Evolutionary conservation across 257 asterid genomes (phyloP).

Genomic region (Mentha longifolia): DNA sequence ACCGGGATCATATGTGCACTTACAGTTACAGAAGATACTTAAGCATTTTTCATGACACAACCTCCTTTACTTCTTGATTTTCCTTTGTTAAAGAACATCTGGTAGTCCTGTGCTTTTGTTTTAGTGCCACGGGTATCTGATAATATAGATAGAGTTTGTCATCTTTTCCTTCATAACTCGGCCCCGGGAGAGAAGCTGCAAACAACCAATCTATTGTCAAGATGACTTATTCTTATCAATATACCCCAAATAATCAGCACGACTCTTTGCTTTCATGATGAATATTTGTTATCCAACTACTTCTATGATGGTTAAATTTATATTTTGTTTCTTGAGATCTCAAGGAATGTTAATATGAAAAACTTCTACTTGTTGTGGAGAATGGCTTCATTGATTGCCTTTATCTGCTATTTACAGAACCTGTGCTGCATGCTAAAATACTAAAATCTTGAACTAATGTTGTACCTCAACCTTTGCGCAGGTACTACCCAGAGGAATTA

Average conservation of each 20-base stretch:
- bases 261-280: not conserved
- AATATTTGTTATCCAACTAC: slow-evolving; percentile 10
- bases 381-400: slow-evolving; percentile 10
- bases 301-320: not conserved
- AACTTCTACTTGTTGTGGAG: slow-evolving; percentile 5
- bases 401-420: slow-evolving; percentile 5
- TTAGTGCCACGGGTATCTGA: not conserved
- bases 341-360: not conserved
- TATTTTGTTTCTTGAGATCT: not conserved
- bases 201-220: slow-evolving; percentile 18
- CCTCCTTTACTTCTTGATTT: not conserved
- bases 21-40: not conserved
- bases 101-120: not conserved
- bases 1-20: not conserved
- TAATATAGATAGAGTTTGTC: not conserved
- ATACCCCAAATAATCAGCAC: not conserved
- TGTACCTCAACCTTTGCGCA: slow-evolving; percentile 37
- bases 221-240: slow-evolving; percentile 8
- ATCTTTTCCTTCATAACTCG: not conserved
- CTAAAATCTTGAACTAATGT: slow-evolving; percentile 29
- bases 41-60: not conserved
- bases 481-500: slow-evolving; percentile 54
- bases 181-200: not conserved
- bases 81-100: not conserved
- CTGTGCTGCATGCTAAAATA: slow-evolving; percentile 16